Conservation (phyloP, 352 stramenopile genomes). For the Halophytophthora polymorphica region DNA sequence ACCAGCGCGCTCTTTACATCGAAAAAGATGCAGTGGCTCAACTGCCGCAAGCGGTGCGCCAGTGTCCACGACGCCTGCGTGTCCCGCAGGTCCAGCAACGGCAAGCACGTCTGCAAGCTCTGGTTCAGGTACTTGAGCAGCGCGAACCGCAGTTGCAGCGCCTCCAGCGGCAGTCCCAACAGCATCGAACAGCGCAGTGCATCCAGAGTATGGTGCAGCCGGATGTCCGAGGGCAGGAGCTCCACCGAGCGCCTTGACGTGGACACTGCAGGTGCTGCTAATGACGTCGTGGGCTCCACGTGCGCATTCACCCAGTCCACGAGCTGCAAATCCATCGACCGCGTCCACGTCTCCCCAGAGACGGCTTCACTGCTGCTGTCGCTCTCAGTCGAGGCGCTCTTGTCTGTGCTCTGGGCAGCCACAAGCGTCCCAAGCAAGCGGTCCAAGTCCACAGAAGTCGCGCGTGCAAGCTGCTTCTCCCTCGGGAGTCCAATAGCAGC, state of each 20-base stretch:
- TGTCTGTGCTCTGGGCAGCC: constrained; percentile 2
- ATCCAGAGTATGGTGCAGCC: constrained; percentile 64
- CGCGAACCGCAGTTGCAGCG: constrained; percentile 72
- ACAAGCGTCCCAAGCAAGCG: constrained; percentile 29
- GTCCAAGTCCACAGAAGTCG: constrained; percentile 36
- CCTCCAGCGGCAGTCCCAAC: constrained; percentile 46
- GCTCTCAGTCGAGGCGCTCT: neutral
- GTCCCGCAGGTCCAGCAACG: constrained; percentile 76
- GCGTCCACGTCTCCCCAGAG: constrained; percentile 36
- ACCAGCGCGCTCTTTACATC: constrained; percentile 81
- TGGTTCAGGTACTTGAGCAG: constrained; percentile 84
- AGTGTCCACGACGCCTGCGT: constrained; percentile 70
- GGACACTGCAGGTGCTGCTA: constrained; percentile 14
- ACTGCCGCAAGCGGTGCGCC: constrained; percentile 56
- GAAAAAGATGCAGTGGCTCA: constrained; percentile 88
- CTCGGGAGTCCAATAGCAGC: constrained; percentile 50
- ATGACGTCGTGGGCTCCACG: constrained; percentile 40
- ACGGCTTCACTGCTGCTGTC: neutral
- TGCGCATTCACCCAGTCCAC: constrained; percentile 87
- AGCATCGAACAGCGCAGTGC: constrained; percentile 70
- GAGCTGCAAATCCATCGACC: constrained; percentile 77
- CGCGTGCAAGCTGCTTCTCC: constrained; percentile 63
- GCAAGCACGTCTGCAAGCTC: constrained; percentile 60
- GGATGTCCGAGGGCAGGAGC: constrained; percentile 68
- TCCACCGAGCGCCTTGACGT: constrained; percentile 47